Conservation (phyloP, 2,329 filamentous ascomycete species). For the Monosporascus sp. region DNA sequence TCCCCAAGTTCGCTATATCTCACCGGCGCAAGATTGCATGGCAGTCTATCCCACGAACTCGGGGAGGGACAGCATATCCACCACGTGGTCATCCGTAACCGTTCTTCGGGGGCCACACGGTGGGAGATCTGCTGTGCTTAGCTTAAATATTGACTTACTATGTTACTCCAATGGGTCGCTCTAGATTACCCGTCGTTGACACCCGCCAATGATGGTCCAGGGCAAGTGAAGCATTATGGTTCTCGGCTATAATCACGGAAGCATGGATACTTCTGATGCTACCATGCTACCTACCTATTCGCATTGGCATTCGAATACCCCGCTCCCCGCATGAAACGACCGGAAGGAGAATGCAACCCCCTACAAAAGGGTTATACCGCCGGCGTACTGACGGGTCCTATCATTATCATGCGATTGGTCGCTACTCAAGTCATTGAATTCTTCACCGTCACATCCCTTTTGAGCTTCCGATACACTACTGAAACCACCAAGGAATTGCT, state of each 20-base stretch:
- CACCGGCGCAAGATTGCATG: background rate
- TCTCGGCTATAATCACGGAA: background rate
- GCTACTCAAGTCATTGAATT: background rate
- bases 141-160: background rate
- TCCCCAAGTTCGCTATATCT: background rate
- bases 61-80: background rate
- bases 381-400: no score
- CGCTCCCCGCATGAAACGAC: background rate
- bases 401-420: background rate
- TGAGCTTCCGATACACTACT: background rate
- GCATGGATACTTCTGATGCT: background rate
- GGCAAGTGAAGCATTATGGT: background rate
- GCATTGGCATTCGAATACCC: background rate
- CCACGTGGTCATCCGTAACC: no score
- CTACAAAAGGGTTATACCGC: background rate
- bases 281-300: background rate
- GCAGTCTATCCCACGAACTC: background rate
- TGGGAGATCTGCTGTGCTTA: background rate
- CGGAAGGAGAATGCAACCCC: background rate
- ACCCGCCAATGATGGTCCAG: background rate
- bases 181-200: background rate
- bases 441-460: background rate
- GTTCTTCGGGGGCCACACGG: no score
- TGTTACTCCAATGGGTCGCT: background rate
- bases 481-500: background rate